Evolutionary conservation across 108 stramenopile species (phyloP).

Genomic region (Nitzschia sp.): DNA sequence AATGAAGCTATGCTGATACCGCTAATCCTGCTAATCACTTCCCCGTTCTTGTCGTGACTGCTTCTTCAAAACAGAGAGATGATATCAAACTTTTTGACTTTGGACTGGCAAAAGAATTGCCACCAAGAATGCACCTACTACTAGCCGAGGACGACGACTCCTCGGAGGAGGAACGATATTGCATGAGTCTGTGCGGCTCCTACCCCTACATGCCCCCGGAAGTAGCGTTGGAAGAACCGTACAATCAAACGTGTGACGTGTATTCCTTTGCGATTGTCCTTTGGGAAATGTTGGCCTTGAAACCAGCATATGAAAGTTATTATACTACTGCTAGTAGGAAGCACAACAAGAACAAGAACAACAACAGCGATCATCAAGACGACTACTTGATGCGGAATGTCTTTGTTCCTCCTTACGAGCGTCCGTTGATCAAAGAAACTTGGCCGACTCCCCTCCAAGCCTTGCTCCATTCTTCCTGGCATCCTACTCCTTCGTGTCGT

Average conservation of each 20-base stretch:
- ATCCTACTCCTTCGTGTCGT: neutral
- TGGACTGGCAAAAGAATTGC: constrained; percentile 28
- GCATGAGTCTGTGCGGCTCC: neutral
- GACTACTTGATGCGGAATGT: neutral
- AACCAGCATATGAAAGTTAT: constrained; percentile 6
- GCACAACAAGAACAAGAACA: no score
- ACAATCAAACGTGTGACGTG: constrained; percentile 79
- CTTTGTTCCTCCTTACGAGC: neutral
- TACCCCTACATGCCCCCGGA: constrained; percentile 36
- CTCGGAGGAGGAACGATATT: neutral
- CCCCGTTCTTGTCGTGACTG: no score
- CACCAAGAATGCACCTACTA: no score
- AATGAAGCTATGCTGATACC: neutral
- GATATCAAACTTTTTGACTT: constrained; percentile 34
- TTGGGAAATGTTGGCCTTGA: constrained; percentile 67
- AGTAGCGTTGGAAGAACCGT: constrained; percentile 58
- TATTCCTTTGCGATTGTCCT: constrained; percentile 74
- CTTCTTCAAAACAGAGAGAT: neutral
- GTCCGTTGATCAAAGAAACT: neutral
- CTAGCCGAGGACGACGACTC: neutral
- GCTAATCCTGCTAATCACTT: neutral
- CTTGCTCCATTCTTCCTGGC: neutral
- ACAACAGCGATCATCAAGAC: no score
- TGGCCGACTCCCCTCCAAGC: neutral
- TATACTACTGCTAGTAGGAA: no score